phyloP scores from a whole-genome alignment of 2,329 filamentous ascomycete genomes.

The Stachybotrys elegans region DNA sequence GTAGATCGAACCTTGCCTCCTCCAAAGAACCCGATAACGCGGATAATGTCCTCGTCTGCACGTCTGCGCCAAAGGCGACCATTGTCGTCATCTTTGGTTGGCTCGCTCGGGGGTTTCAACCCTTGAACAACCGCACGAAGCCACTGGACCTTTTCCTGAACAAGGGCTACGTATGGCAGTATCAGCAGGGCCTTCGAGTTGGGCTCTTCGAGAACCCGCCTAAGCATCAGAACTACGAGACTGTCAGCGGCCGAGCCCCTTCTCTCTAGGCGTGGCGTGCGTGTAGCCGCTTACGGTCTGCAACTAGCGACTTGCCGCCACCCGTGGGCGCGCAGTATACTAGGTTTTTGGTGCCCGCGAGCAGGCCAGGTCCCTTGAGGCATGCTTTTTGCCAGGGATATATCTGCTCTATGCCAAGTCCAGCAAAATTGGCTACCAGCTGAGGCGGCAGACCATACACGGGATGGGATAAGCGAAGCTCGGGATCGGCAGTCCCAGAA shows the following conservation, averaged over 20 bases:
- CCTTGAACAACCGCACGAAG: constrained; percentile 61
- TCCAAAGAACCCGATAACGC: constrained; percentile 70
- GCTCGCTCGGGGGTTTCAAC: constrained; percentile 35
- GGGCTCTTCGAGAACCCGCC: constrained; percentile 59
- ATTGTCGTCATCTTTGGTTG: constrained; percentile 26
- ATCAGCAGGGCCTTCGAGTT: constrained; percentile 66
- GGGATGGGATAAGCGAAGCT: constrained; percentile 57
- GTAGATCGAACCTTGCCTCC: constrained; percentile 62
- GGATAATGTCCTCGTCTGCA: constrained; percentile 52
- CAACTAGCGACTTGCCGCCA: constrained; percentile 72
- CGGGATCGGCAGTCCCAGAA: constrained; percentile 43
- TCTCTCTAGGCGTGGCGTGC: background rate
- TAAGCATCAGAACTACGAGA: constrained; percentile 62
- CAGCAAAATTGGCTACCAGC: constrained; percentile 59
- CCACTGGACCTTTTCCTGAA: constrained; percentile 76
- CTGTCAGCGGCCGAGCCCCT: constrained; percentile 10
- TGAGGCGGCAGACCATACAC: constrained; percentile 56
- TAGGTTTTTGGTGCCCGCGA: constrained; percentile 62
- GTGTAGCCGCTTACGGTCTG: constrained; percentile 39
- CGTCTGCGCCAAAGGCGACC: constrained; percentile 47
- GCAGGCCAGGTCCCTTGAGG: constrained; percentile 60
- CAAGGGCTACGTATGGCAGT: constrained; percentile 72
- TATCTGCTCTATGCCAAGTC: constrained; percentile 65
- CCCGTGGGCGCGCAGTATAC: constrained; percentile 79
- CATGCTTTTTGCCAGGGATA: constrained; percentile 79